Evolutionary conservation across 306 rosid species (phyloP).

Genomic region (Albizia julibrissin): DNA sequence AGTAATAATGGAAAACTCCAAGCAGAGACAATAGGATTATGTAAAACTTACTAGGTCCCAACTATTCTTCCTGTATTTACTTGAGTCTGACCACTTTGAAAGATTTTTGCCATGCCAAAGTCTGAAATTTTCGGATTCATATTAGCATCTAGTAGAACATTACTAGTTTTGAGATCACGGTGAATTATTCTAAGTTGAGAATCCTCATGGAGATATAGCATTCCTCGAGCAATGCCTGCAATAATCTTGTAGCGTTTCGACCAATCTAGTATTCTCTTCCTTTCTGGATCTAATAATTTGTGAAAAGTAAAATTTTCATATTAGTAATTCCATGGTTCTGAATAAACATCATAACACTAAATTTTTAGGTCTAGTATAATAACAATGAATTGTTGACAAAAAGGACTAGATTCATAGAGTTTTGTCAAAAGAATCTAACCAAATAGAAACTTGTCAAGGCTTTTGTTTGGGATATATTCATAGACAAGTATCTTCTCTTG

Average conservation of each 20-base stretch:
- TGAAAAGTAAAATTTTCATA: conserved; percentile 16
- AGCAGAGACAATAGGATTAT: not conserved
- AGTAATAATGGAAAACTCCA: not conserved
- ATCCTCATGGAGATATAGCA: conserved; percentile 68
- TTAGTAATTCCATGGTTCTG: not conserved
- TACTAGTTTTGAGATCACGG: conserved; percentile 69
- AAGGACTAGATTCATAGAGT: not conserved
- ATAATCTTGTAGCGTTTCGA: conserved; percentile 51
- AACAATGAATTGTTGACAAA: not conserved
- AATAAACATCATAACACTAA: not conserved
- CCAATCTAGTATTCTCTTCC: conserved; percentile 52
- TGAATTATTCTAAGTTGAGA: conserved; percentile 64
- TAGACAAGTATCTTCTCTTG: conserved; percentile 60
- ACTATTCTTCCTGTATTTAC: conserved; percentile 53
- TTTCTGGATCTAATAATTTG: conserved; percentile 40
- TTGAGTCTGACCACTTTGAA: conserved; percentile 43
- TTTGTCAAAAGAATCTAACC: conserved; percentile 34
- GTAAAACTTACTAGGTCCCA: conserved; percentile 65
- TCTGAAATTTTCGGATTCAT: conserved; percentile 71
- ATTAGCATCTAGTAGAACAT: conserved; percentile 50
- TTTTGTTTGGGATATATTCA: conserved; percentile 54
- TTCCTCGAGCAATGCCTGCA: conserved; percentile 60
- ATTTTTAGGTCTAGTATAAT: not conserved
- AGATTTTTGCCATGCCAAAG: conserved; percentile 72
- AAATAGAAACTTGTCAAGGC: conserved; percentile 48